Evolutionary conservation across 108 stramenopile species (phyloP).

Genomic region (Pseudonitzschia pungens): DNA sequence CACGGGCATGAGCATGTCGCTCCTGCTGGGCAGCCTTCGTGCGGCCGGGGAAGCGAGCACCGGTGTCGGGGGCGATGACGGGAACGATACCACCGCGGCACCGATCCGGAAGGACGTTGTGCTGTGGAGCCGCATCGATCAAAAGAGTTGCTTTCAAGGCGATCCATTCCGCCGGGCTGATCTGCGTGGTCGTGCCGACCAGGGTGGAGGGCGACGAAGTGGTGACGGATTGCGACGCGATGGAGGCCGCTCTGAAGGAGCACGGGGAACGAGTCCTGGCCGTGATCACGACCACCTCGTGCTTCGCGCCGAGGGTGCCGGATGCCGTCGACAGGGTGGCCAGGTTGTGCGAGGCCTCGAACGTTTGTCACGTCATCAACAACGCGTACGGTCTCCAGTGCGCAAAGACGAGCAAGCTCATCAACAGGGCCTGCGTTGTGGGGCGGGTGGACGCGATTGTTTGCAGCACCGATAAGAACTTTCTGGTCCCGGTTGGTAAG

Average conservation of each 20-base stretch:
- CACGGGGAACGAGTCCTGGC: slow-evolving; percentile 67
- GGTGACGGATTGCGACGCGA: slow-evolving; percentile 86
- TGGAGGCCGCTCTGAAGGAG: slow-evolving; percentile 57
- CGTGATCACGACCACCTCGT: slow-evolving; percentile 95
- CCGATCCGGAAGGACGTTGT: slow-evolving; percentile 55
- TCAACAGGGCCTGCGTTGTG: slow-evolving; percentile 84
- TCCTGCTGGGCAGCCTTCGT: slow-evolving; percentile 74
- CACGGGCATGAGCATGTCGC: slow-evolving; percentile 91
- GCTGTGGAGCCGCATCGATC: slow-evolving; percentile 96
- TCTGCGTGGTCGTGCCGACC: slow-evolving; percentile 88
- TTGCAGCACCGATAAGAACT: slow-evolving; percentile 98
- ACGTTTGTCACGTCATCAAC: slow-evolving; percentile 93
- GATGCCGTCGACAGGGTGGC: slow-evolving; percentile 91
- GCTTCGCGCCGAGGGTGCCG: slow-evolving; percentile 97
- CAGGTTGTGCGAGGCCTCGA: slow-evolving; percentile 61
- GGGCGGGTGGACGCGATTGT: slow-evolving; percentile 97
- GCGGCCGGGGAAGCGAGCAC: background rate
- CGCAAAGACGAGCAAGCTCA: slow-evolving; percentile 61
- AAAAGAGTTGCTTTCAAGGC: slow-evolving; percentile 99
- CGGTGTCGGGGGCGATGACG: background rate
- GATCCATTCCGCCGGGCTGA: slow-evolving; percentile 86
- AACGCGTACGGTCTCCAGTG: slow-evolving; percentile 99
- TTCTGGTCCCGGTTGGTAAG: slow-evolving; percentile 94
- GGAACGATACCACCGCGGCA: background rate
- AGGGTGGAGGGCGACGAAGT: slow-evolving; percentile 74